Conservation (phyloP, 192 early-diverging fungal species). For the Lobosporangium transversale region DNA sequence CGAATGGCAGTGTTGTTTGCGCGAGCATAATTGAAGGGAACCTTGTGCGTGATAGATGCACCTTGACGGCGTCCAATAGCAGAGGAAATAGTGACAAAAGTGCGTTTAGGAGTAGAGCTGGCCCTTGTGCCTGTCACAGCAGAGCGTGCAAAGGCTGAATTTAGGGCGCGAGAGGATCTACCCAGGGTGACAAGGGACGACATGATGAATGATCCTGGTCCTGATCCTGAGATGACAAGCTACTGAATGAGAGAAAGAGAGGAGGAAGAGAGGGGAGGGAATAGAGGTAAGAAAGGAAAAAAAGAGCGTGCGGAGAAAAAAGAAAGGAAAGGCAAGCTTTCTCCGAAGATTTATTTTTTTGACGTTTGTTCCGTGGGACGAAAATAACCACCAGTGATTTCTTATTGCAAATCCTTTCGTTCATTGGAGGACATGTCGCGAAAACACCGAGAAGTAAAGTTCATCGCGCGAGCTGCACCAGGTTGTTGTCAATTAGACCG, state of each 20-base stretch:
- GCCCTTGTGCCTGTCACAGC: conserved; percentile 6
- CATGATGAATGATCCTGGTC: conserved; percentile 28
- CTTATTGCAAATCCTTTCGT: no score
- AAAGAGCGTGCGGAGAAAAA: neutral
- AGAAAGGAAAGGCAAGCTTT: neutral
- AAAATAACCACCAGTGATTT: neutral
- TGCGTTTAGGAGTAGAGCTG: conserved; percentile 39
- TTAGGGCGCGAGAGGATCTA: conserved; percentile 43
- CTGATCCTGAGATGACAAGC: conserved; percentile 2
- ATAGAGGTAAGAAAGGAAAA: neutral
- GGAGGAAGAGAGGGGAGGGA: conserved; percentile 1
- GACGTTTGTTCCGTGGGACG: neutral
- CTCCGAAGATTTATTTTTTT: neutral
- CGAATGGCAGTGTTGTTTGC: conserved; percentile 18
- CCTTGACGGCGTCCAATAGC: conserved; percentile 24
- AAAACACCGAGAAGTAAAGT: conserved; percentile 41
- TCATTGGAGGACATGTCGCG: no score
- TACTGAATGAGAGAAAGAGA: neutral
- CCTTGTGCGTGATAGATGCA: neutral
- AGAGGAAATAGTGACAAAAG: conserved; percentile 36
- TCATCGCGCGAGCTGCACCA: conserved; percentile 9
- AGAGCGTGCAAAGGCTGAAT: conserved; percentile 19
- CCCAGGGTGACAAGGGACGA: conserved; percentile 29
- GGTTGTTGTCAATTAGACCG: neutral
- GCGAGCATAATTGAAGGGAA: conserved; percentile 6